A percentile compares a stretch with the other conserved stretches of the same genome.
Conservation (phyloP, 306 rosid species). For the Rosa rugosa region DNA sequence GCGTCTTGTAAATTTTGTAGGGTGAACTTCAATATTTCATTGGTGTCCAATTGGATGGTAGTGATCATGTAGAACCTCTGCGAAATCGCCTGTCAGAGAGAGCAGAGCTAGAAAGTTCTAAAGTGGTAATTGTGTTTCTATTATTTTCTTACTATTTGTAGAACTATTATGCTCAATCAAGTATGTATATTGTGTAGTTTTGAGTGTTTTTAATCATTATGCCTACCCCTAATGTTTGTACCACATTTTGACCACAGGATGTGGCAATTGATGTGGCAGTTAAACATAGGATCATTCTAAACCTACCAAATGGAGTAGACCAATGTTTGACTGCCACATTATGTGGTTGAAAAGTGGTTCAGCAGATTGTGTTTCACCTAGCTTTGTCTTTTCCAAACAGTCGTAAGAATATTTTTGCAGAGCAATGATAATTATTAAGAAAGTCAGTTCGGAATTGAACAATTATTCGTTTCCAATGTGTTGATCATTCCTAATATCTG, state of each 20-base stretch:
- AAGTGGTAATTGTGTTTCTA: conserved; percentile 48
- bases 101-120: conserved; percentile 64
- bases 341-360: not conserved
- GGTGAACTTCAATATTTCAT: conserved; percentile 98
- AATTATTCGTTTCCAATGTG: not conserved
- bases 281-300: not conserved
- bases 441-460: not conserved
- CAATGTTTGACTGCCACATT: not conserved
- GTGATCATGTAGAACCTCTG: conserved; percentile 81
- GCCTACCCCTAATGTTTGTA: not conserved
- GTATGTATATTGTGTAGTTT: not conserved
- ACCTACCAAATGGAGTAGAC: not conserved
- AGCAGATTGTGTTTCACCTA: not conserved
- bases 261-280: not conserved
- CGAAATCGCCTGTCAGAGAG: conserved; percentile 56
- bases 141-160: not conserved
- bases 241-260: not conserved
- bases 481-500: not conserved
- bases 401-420: not conserved
- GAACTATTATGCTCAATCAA: not conserved
- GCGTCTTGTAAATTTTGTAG: conserved; percentile 35
- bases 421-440: not conserved
- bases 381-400: not conserved
- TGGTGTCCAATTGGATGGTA: conserved; percentile 91
- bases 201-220: not conserved